Percentiles rank a stretch among this genome's conserved stretches.
Conservation (phyloP, 257 asterid genomes). For the Solanum pennellii region DNA sequence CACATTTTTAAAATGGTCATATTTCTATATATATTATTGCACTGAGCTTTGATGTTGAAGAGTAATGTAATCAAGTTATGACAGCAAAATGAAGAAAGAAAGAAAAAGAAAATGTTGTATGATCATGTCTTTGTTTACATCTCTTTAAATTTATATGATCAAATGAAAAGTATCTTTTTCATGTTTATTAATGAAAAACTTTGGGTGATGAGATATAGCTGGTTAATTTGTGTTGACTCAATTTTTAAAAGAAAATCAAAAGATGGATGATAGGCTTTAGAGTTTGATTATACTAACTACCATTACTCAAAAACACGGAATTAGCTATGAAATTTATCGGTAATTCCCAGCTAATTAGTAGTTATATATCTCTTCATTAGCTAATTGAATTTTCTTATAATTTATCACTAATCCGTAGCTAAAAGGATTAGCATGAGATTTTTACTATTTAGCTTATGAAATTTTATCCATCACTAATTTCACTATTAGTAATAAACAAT, state of each 20-base stretch:
- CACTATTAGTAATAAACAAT: not conserved
- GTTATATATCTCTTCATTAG: no score
- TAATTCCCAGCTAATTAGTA: not conserved
- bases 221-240: not conserved
- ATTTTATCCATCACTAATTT: not conserved
- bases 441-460: not conserved
- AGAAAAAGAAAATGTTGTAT: not conserved
- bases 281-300: not conserved
- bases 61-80: not conserved
- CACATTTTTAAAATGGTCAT: not conserved
- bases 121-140: not conserved
- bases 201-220: not conserved
- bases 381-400: not conserved
- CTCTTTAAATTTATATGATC: not conserved
- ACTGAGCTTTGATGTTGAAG: not conserved
- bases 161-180: not conserved
- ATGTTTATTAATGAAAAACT: not conserved
- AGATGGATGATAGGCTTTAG: not conserved
- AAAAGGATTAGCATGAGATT: not conserved
- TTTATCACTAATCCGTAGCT: accelerated
- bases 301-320: not conserved
- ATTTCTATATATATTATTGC: not conserved
- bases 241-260: not conserved
- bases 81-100: not conserved
- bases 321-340: not conserved